Evolutionary conservation across 2,329 filamentous ascomycete genomes (phyloP).

Genomic region (Orbilia ellipsospora): DNA sequence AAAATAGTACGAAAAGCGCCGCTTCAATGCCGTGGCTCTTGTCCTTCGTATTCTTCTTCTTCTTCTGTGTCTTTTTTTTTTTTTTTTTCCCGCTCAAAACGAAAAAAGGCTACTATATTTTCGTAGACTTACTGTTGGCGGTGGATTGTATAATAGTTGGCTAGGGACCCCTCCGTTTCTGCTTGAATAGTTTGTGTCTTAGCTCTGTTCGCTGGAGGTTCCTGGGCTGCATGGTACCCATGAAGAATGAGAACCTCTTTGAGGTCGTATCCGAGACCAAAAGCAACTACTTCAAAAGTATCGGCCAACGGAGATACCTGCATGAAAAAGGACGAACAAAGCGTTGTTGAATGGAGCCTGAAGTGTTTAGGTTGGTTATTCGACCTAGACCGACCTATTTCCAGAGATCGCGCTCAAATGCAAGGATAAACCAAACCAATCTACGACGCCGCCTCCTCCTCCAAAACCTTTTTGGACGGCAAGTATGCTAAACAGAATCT

Average conservation of each 20-base stretch:
- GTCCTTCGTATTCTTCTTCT: neutral
- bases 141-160: constrained; percentile 41
- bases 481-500: constrained; percentile 6
- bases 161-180: constrained; percentile 45
- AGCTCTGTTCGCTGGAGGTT: constrained; percentile 44
- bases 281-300: constrained; percentile 23
- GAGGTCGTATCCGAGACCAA: constrained; percentile 30
- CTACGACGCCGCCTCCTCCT: constrained; percentile 2
- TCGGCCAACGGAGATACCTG: constrained; percentile 34
- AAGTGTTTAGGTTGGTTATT: constrained; percentile 7
- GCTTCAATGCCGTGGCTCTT: constrained; percentile 11
- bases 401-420: constrained; percentile 18
- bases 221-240: constrained; percentile 51
- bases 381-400: constrained; percentile 20
- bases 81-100: neutral
- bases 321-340: constrained; percentile 51
- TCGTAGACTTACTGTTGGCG: constrained; percentile 28
- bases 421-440: constrained; percentile 35
- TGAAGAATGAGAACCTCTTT: constrained; percentile 20
- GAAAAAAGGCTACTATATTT: constrained; percentile 12
- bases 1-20: constrained; percentile 18
- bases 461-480: constrained; percentile 1
- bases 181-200: constrained; percentile 49
- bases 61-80: constrained; percentile 6
- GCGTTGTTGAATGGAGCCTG: constrained; percentile 42